Base-by-base conservation (phyloP, 73 alveolate species). In the Tetrahymena thermophila region DNA sequence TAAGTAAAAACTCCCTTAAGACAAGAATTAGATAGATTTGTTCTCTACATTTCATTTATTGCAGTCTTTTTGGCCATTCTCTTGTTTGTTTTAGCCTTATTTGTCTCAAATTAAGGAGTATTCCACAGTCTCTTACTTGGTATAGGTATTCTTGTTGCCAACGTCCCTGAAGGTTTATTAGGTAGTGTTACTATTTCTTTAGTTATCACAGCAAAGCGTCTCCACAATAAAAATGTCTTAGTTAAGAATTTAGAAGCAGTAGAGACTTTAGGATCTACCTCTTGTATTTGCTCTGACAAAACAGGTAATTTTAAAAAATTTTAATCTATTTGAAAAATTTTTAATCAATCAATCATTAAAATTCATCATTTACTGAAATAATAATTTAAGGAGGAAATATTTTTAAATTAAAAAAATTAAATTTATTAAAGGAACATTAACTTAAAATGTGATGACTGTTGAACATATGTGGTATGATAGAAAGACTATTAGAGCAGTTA, bases 381-480 rank as follows among this genome's bases (percentile, higher is more conserved):
- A n/a, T n/a, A 8, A 4, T 40, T 40, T 40, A 6, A 40, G 44
- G 15, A 40, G 10, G 4, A 7, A 4, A 4, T 40, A 7, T 40
- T 4, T 40, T 40, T 40, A 14, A 50, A 3, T 14, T 50, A 2
- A 50, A 15, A 0, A 10, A 14, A 5, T 50, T 50, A 11, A 10
- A 50, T 5, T 50, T 50, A 21, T 50, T 9, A 50, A 50, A 50
- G 99, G 99, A 84, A 99, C 99, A 34, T 97, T 99, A 34, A 99
- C 99, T 37, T 98, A 99, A 96, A 99, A 99, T 95, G 98, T 97
- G 84, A 99, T 99, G 99, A 98, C 99, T 16, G 99, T 98, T 17
- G 99, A 98, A 15, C 98, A 98, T 93, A 96, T 99, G 28, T 98
- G 99, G 99, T 99, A 98, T 96, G 98, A 97, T 85, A 97, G 97